These are phyloP conservation scores for Friedmanniomyces simplex DNA, from an alignment of 495 filamentous ascomycete species.

Conservation along the genomic window DNA sequence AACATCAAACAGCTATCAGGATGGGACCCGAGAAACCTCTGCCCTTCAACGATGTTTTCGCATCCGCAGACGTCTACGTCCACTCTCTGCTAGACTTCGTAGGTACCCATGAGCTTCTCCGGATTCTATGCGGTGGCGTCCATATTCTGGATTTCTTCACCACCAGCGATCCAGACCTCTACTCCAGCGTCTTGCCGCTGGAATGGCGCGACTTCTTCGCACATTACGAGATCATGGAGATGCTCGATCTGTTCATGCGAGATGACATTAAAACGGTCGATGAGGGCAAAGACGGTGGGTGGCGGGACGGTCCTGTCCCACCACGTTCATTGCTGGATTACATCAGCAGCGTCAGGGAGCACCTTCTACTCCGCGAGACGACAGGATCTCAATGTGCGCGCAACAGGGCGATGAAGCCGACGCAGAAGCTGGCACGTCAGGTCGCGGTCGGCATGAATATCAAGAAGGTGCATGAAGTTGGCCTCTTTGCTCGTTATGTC, in stretches of 20 bases:
- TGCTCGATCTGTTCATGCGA: conserved; percentile 69
- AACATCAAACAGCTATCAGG: neutral
- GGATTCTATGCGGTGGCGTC: conserved; percentile 80
- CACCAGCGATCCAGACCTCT: conserved; percentile 60
- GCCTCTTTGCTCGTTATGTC: conserved; percentile 55
- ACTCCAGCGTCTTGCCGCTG: conserved; percentile 58
- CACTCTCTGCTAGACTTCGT: conserved; percentile 66
- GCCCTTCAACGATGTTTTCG: conserved; percentile 42
- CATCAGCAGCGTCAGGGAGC: conserved; percentile 58
- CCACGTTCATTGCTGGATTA: conserved; percentile 63
- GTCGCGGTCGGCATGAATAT: conserved; percentile 86
- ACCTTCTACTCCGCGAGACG: conserved; percentile 58
- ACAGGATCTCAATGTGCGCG: conserved; percentile 1
- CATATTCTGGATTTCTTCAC: conserved; percentile 96
- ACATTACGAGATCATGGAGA: conserved; percentile 53
- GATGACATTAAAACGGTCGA: conserved; percentile 48
- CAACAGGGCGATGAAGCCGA: conserved; percentile 26
- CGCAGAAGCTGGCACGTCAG: conserved; percentile 46
- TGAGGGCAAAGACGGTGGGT: conserved; percentile 24
- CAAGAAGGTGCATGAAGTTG: conserved; percentile 90
- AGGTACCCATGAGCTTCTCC: conserved; percentile 65
- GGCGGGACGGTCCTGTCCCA: conserved; percentile 46
- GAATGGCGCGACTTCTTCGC: conserved; percentile 75
- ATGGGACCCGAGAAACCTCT: conserved; percentile 45
- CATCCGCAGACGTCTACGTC: conserved; percentile 62